Percentiles rank a stretch among this genome's conserved stretches.
Evolutionary conservation across 139 green algal genomes (phyloP).

Genomic region (Limnomonas spitsbergensis): DNA sequence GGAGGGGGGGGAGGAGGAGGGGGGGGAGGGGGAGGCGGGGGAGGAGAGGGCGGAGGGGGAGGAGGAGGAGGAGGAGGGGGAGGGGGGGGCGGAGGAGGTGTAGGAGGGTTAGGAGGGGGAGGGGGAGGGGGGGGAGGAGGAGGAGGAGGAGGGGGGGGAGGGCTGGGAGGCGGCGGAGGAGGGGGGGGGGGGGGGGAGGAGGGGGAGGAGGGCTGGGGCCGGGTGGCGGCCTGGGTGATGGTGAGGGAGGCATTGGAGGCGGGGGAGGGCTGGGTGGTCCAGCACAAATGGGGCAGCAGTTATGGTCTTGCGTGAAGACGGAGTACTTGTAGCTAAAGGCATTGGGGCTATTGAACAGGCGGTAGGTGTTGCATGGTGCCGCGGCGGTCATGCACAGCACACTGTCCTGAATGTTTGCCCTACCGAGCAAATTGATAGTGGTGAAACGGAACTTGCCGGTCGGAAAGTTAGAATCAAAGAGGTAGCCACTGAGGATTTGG

Average conservation of each 20-base stretch:
- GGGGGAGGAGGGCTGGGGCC: not conserved
- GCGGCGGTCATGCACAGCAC: not conserved
- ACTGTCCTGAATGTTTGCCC: slow-evolving; percentile 3
- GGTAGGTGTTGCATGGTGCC: not conserved
- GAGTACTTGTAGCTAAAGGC: slow-evolving; percentile 8
- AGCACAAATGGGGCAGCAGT: slow-evolving; percentile 19
- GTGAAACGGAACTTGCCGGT: slow-evolving; percentile 16
- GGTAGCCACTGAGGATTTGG: not conserved
- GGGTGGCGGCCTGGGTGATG: not conserved
- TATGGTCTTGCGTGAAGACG: slow-evolving; percentile 10
- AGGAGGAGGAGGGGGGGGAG: slow-evolving; percentile 2
- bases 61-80: slow-evolving; percentile 10
- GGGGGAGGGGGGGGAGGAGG: slow-evolving; percentile 13
- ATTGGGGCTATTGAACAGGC: not conserved
- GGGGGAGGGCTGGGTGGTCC: slow-evolving; percentile 1
- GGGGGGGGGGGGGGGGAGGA: not conserved
- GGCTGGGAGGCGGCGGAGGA: not conserved
- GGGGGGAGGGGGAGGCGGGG: not conserved
- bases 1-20: slow-evolving; percentile 12
- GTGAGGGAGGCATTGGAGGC: slow-evolving; percentile 5
- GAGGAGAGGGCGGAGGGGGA: not conserved
- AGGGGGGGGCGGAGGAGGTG: slow-evolving; percentile 7
- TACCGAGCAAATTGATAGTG: not conserved
- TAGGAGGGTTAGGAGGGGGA: not conserved
- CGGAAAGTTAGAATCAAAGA: slow-evolving; percentile 19